These are phyloP conservation scores for Vaccinium macrocarpon DNA, from an alignment of 148 eudicot genomes.

Conservation along the genomic window DNA sequence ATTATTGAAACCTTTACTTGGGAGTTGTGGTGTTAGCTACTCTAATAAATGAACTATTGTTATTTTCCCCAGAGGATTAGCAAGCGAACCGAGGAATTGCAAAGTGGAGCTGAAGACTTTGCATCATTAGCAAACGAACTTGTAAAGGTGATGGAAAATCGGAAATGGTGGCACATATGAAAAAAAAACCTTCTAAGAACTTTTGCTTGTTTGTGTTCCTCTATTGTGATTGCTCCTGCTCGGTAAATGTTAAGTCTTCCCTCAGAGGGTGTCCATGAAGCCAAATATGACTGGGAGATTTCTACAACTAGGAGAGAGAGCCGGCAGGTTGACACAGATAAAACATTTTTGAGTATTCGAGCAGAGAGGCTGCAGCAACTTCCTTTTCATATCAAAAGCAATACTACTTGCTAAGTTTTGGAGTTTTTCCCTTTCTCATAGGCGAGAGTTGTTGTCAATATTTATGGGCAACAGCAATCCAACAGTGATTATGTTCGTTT, in stretches of 20 bases:
- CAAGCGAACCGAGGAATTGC: conserved; percentile 63
- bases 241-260: background rate
- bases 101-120: conserved; percentile 69
- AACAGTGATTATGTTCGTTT: background rate
- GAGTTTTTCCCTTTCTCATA: background rate
- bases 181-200: background rate
- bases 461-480: background rate
- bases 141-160: conserved; percentile 57
- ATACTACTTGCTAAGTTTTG: background rate
- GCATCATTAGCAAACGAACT: conserved; percentile 80
- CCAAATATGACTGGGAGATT: background rate
- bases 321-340: background rate
- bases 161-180: conserved; percentile 81
- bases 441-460: background rate
- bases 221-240: background rate
- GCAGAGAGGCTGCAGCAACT: background rate
- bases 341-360: background rate
- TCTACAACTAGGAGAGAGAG: too few species aligned
- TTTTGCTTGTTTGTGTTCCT: background rate
- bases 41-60: background rate
- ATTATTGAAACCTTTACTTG: background rate
- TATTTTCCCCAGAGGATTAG: conserved; percentile 54
- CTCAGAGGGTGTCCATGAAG: background rate
- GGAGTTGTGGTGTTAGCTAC: background rate
- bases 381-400: background rate